phyloP scores from a whole-genome alignment of 1,284 basidiomycete species.

The Moesziomyces sp. region DNA sequence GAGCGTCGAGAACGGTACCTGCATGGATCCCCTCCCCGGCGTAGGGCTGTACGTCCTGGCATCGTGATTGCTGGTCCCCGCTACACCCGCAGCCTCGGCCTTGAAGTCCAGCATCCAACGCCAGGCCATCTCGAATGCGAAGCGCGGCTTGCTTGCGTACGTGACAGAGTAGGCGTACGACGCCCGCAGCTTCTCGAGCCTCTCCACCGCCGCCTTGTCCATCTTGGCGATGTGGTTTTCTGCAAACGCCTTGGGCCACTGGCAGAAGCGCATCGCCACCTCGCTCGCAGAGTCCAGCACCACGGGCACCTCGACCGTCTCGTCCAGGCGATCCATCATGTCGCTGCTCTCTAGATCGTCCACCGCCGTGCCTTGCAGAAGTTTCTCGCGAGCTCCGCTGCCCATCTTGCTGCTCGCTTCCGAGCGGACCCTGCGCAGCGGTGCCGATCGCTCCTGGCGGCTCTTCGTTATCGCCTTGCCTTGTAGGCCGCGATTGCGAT shows the following conservation, averaged over 20 bases:
- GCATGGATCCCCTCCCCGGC: constrained; percentile 14
- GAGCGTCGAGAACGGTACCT: constrained; percentile 17
- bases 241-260: constrained; percentile 22
- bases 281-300: constrained; percentile 23
- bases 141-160: constrained; percentile 17
- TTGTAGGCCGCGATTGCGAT: neutral
- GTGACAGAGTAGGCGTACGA: constrained; percentile 39
- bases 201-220: constrained; percentile 10
- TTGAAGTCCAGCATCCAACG: constrained; percentile 33
- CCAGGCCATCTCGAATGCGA: constrained; percentile 45
- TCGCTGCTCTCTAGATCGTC: constrained; percentile 18
- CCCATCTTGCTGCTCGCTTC: constrained; percentile 7
- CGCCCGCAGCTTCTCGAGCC: constrained; percentile 24
- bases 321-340: constrained; percentile 6
- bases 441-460: constrained; percentile 3
- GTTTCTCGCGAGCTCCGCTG: neutral
- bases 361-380: neutral
- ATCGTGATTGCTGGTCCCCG: neutral
- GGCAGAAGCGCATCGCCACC: constrained; percentile 31
- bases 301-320: constrained; percentile 23
- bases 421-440: constrained; percentile 26
- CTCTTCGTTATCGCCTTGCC: neutral
- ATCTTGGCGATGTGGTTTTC: constrained; percentile 19
- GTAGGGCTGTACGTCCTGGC: neutral
- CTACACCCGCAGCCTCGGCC: constrained; percentile 13